These are phyloP conservation scores for Mycosphaerelloides madeirae DNA, from an alignment of 2,329 filamentous ascomycete genomes.

Conservation along the genomic window DNA sequence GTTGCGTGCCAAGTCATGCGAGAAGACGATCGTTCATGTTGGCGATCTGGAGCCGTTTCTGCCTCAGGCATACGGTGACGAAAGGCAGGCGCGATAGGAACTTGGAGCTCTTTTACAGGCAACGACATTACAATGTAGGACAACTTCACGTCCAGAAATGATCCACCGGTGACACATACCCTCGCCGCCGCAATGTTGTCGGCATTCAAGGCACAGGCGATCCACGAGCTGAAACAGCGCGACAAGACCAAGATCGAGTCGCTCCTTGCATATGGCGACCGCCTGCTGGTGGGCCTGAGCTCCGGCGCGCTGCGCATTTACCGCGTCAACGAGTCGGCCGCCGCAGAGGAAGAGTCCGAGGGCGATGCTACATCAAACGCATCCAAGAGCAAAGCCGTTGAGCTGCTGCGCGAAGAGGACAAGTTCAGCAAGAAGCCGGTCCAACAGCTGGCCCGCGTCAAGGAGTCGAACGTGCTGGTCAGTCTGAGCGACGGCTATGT, in stretches of 20 bases:
- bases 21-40: background rate
- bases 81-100: no score
- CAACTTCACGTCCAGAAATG: background rate
- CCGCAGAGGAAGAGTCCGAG: slow-evolving; percentile 16
- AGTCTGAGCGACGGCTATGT: slow-evolving; percentile 87
- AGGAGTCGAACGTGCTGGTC: slow-evolving; percentile 86
- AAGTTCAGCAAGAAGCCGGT: slow-evolving; percentile 87
- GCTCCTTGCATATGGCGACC: slow-evolving; percentile 87
- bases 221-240: slow-evolving; percentile 91
- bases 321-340: slow-evolving; percentile 68
- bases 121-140: background rate
- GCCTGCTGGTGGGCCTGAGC: slow-evolving; percentile 85
- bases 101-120: background rate
- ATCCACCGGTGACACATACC: slow-evolving; percentile 5
- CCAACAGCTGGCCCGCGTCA: slow-evolving; percentile 91
- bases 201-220: slow-evolving; percentile 91
- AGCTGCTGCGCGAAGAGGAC: slow-evolving; percentile 85
- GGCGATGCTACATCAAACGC: slow-evolving; percentile 37
- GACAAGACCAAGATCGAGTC: slow-evolving; percentile 98
- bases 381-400: slow-evolving; percentile 53
- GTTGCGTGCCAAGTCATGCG: slow-evolving; percentile 11
- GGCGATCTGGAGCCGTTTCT: background rate
- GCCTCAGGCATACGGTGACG: background rate
- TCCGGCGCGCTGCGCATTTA: slow-evolving; percentile 86
- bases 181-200: slow-evolving; percentile 58